Evolutionary conservation across 2,329 filamentous ascomycete genomes (phyloP), one percentile per base, ranked within the genome.

Genomic region (Biscogniauxia mediterranea): DNA sequence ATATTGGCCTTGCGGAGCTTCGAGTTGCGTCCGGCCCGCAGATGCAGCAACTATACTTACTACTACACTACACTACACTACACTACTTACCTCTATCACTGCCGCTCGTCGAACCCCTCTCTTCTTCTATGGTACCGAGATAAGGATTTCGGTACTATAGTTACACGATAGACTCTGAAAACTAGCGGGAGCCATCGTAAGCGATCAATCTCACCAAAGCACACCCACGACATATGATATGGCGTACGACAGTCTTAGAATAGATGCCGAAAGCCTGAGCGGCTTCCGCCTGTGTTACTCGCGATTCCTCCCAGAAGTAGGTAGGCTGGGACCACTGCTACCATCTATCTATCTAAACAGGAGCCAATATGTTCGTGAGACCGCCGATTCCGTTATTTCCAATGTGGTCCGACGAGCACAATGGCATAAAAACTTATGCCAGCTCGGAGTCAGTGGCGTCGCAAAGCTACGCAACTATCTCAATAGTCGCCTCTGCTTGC

Each of bases 391-490:
- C 38, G 11, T n/a, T 46, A 46, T n/a, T 46, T 46, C 38, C 17
- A 46, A n/a, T 17, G 38, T n/a, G 17, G 38, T 46, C 17, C 17
- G 38, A 46, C 38, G 17, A n/a, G 38, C 17, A 46, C 38, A n/a
- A n/a, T 11, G 11, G 38, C 38, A n/a, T 13, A 46, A 13, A n/a
- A 46, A 17, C 38, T 32, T 46, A 46, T 6, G 5, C 38, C 17
- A 46, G 7, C 17, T 46, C 38, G 13, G 17, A n/a, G 38, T 46
- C 7, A 11, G 38, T 46, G 38, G 38, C 17, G 38, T 46, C 15
- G 38, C 38, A 46, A 46, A 46, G 59, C 59, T 61, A 62, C 57
- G 66, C 66, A 42, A 58, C 60, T 61, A 60, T 59, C 63, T 60
- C 5, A 63, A 28, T 38, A 19, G 54, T 53, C 59, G 61, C 57